Conservation (phyloP, 306 rosid genomes). For the Vicia sativa region DNA sequence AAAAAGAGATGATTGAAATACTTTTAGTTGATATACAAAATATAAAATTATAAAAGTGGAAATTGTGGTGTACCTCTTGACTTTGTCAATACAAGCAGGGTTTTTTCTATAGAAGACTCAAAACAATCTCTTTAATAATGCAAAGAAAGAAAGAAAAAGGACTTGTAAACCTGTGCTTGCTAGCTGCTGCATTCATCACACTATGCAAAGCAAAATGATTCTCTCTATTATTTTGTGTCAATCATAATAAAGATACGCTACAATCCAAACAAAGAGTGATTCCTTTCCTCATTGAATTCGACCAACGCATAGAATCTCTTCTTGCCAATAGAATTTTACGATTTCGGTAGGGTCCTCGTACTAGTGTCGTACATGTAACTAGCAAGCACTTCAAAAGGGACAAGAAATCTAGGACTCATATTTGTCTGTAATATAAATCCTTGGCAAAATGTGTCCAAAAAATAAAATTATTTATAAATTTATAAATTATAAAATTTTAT, state of each 20-base stretch:
- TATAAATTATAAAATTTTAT: too few species aligned
- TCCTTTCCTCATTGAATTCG: constrained; percentile 10
- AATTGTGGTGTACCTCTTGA: constrained; percentile 56
- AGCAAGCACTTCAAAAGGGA: not conserved
- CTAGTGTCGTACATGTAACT: not conserved
- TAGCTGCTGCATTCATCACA: constrained; percentile 15
- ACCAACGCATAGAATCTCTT: not conserved
- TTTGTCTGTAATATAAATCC: too few species aligned
- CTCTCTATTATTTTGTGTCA: constrained; percentile 38
- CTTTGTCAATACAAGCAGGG: constrained; percentile 37
- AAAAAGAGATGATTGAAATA: constrained; percentile 18
- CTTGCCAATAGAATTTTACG: constrained; percentile 16
- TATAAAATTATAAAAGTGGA: constrained; percentile 49
- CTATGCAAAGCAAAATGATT: constrained; percentile 37
- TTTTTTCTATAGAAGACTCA: not conserved
- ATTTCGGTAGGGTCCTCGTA: constrained; percentile 1
- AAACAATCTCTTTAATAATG: not conserved
- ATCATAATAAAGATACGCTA: constrained; percentile 27
- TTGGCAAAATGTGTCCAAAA: too few species aligned
- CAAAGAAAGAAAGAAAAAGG: constrained; percentile 4
- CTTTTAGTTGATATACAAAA: not conserved
- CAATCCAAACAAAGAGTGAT: not conserved
- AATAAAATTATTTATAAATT: too few species aligned
- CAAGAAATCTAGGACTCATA: not conserved
- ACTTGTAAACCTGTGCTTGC: constrained; percentile 5